Evolutionary conservation across 2,329 filamentous ascomycete genomes (phyloP), one percentile per base, ranked within the genome.

Genomic region (Calycina herbarum): DNA sequence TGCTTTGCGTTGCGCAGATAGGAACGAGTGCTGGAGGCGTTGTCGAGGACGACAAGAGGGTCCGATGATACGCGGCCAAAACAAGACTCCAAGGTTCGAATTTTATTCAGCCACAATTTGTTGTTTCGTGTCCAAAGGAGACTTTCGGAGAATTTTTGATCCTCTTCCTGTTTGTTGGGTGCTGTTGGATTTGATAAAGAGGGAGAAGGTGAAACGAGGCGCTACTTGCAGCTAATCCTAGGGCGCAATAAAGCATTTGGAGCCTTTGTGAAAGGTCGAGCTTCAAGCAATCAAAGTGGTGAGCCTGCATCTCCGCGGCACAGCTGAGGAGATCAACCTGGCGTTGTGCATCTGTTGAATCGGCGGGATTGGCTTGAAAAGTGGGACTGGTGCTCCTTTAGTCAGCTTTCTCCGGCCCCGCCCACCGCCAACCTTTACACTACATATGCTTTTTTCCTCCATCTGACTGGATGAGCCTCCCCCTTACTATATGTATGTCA

Each of bases 61-160:
- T 45, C 20, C 20, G 45, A 51, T 24, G 45, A 51, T 51, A 24
- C 45, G 45, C 45, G 11, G n/a, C 40, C 40, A 42, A 42, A 45
- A n/a, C 42, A 45, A 45, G 42, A 24, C 20, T 11, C 2, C 20
- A 24, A 51, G 45, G 20, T 51, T 51, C n/a, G 20, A 24, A 24
- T 51, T 51, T 24, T 20, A 51, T 24, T 48, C 45, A 51, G 45
- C 45, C 45, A 51, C 45, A 24, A 51, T 51, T 51, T 51, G 45
- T 24, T 51, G 45, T 51, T 51, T 51, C 45, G 45, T 51, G 45
- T 51, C 20, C 45, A 51, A 24, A 24, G 20, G 45, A 51, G 45
- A 24, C n/a, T 51, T n/a, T 20, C n/a, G 45, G 45, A 15, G 45
- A 24, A 24, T 51, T 51, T 51, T 11, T 27, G 45, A 27, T 51